Base-by-base conservation (phyloP, 176 grass and related monocot species). In the Oryza glumipatula region DNA sequence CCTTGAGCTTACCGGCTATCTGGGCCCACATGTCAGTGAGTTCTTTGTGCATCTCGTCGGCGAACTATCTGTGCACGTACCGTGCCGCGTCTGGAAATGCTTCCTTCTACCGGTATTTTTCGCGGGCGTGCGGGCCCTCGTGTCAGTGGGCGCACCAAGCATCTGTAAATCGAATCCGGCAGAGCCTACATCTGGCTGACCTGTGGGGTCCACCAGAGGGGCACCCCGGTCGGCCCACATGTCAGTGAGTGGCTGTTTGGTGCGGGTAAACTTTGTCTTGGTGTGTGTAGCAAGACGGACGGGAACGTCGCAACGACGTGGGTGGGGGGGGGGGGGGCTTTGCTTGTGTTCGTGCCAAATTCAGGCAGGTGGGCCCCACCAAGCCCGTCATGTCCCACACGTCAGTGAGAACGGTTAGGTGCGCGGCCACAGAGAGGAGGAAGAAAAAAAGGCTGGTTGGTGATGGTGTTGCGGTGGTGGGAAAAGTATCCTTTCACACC, bases 271-370 rank as follows among this genome's bases (percentile, higher is more conserved):
- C 9, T 11, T 3, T 5, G 2, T 14, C 5, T 4, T 1, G 32
- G 58, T 80, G 61, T 30, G 58, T 80, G 68, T 38, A 65, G 41
- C 30, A 11, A 39, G 32, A 30, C 38, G n/a, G 45, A 83, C 5
- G 39, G 66, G 49, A 82, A 76, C 81, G 69, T 79, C 15, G 30
- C 80, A 88, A 80, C 65, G 9, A 70, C 74, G 61, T 47, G 22
- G 21, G 4, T 35, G 28, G 28, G 28, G 26, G 30, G n/a, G 28
- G 28, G 28, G 26, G 30, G 1, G 35, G 22, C 67, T 88, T 88
- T 73, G 80, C 86, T 83, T 88, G 86, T 74, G 74, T 67, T 83
- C 33, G 74, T 88, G 68, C 86, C 80, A 84, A 88, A 74, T 45
- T 88, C 74, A 23, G 56, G 73, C 43, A 66, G 72, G 65, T 87